Evolutionary conservation across 2,329 filamentous ascomycete genomes (phyloP).

Genomic region (Fusarium zealandicum): DNA sequence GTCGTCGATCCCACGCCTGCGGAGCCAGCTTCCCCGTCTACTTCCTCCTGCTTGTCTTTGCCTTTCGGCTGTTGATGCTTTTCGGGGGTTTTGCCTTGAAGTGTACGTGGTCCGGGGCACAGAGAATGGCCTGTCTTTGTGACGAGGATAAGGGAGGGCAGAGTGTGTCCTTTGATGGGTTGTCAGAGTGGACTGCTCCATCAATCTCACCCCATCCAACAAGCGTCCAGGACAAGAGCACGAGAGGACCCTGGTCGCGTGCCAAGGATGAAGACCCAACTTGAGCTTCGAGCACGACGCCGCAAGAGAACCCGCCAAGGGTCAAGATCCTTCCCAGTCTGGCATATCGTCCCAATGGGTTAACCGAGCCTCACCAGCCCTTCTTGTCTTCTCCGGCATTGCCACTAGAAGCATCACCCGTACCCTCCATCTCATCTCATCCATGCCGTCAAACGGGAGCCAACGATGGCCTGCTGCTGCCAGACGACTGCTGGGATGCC

Average conservation of each 20-base stretch:
- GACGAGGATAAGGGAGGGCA: background rate
- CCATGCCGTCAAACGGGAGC: conserved; percentile 5
- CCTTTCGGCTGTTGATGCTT: no score
- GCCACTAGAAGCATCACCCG: background rate
- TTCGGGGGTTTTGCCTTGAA: no score
- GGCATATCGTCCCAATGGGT: conserved; percentile 20
- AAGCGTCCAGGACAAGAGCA: conserved; percentile 26
- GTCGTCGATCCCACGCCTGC: background rate
- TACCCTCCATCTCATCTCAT: background rate
- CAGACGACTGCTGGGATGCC: no score
- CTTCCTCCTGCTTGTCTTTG: no score
- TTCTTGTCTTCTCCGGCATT: background rate
- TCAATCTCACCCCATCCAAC: conserved; percentile 20
- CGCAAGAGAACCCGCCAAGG: conserved; percentile 13
- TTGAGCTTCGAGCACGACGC: background rate
- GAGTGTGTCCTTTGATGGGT: background rate
- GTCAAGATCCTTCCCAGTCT: conserved; percentile 11
- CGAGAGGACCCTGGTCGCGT: conserved; percentile 17
- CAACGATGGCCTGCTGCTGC: background rate
- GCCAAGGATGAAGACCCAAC: conserved; percentile 1
- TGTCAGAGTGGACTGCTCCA: background rate
- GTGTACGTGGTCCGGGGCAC: no score
- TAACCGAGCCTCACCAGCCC: conserved; percentile 15
- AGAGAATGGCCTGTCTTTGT: no score
- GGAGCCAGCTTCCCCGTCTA: no score